Conservation (phyloP, 768 basidiomycete species). For the Tulasnella sp. region DNA sequence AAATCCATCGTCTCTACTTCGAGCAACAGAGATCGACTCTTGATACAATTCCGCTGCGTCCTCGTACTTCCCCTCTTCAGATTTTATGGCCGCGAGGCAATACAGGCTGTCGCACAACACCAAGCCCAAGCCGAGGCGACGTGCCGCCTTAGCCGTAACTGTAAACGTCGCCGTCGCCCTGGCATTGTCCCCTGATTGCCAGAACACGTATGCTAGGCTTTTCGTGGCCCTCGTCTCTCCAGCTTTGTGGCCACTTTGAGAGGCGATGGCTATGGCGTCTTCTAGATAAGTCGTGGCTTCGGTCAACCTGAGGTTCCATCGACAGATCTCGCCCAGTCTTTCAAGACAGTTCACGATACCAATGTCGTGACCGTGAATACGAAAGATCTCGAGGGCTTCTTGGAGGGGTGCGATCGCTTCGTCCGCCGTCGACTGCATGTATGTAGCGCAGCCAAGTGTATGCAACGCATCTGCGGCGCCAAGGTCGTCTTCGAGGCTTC, state of each 20-base stretch:
- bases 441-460: not conserved
- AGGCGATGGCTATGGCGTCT: not conserved
- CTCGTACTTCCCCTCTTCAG: not conserved
- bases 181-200: not conserved
- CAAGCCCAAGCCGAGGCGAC: not conserved
- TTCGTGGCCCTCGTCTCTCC: not conserved
- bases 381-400: not conserved
- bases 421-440: not conserved
- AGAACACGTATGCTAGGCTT: not conserved
- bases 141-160: not conserved
- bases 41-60: not conserved
- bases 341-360: not conserved
- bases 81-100: not conserved
- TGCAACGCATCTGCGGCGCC: too few relatives aligned
- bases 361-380: not conserved
- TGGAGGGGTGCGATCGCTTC: not conserved
- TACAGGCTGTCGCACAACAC: not conserved
- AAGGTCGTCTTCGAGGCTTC: too few relatives aligned
- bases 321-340: not conserved
- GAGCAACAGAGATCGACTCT: not conserved
- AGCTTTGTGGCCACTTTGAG: not conserved
- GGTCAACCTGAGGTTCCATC: too few relatives aligned
- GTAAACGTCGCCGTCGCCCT: not conserved
- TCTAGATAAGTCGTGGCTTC: not conserved
- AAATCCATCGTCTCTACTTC: not conserved